Percentiles rank a stretch among this genome's conserved stretches.
Conservation (phyloP, 306 rosid species). For the Cicer chorassanicum region DNA sequence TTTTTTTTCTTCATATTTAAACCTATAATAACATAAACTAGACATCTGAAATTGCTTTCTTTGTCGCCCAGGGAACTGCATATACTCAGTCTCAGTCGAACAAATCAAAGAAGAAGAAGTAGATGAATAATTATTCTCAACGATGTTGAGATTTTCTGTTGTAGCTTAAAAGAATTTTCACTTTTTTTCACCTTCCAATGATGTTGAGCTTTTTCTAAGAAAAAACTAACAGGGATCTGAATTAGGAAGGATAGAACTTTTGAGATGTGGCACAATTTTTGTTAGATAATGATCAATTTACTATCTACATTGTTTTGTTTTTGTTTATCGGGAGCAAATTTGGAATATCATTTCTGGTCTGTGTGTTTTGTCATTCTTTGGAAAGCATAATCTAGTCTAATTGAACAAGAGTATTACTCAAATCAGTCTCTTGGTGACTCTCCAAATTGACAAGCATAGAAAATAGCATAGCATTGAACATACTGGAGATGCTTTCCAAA, state of each 20-base stretch:
- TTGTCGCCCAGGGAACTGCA: slow-evolving; percentile 81
- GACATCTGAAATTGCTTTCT: slow-evolving; percentile 39
- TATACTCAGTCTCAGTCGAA: slow-evolving; percentile 58
- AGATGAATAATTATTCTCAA: slow-evolving; percentile 47
- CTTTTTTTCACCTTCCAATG: slow-evolving; percentile 39
- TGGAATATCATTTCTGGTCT: slow-evolving; percentile 19
- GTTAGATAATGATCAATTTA: slow-evolving; percentile 44
- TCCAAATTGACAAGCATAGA: too few species aligned
- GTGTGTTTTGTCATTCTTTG: not conserved
- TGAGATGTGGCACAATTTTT: slow-evolving; percentile 45
- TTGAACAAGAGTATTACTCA: too few species aligned
- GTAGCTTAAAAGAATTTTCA: slow-evolving; percentile 57
- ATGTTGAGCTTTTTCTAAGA: slow-evolving; percentile 48
- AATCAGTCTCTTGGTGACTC: too few species aligned
- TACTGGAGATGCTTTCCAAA: too few species aligned
- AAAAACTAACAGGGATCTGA: slow-evolving; percentile 46
- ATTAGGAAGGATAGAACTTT: slow-evolving; percentile 49
- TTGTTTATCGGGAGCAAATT: slow-evolving; percentile 36
- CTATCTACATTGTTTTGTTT: slow-evolving; percentile 20
- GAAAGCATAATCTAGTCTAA: too few species aligned
- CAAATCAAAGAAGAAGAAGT: slow-evolving; percentile 91
- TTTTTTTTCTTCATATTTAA: not conserved
- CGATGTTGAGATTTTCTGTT: slow-evolving; percentile 61
- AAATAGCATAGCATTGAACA: too few species aligned
- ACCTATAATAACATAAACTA: slow-evolving; percentile 14